A percentile compares a stretch with the other conserved stretches of the same genome.
phyloP scores from a whole-genome alignment of 148 eudicot genomes.

The Oxyria digyna region DNA sequence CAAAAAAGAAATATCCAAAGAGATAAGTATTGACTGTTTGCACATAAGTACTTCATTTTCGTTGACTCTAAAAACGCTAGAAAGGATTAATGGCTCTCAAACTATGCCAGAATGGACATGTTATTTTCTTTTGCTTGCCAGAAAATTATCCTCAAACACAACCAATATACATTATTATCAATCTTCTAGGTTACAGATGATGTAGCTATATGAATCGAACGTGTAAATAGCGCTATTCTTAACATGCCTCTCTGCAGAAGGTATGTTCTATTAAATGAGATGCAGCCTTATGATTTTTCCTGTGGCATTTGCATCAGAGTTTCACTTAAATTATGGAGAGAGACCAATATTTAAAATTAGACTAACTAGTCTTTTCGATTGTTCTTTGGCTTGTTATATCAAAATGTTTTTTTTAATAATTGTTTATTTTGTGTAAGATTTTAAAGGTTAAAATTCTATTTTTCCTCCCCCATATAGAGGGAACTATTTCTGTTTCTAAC shows the following conservation, averaged over 20 bases:
- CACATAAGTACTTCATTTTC: background rate
- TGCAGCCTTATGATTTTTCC: background rate
- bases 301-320: background rate
- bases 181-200: background rate
- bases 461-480: background rate
- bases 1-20: background rate
- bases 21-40: background rate
- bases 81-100: background rate
- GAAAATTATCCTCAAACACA: background rate
- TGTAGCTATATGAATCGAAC: background rate
- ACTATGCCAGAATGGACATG: background rate
- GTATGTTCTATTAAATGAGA: background rate
- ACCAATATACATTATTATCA: background rate
- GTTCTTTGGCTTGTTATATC: background rate
- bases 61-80: background rate
- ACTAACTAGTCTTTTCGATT: background rate
- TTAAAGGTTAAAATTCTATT: no score
- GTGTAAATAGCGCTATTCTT: background rate
- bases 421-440: no score
- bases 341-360: background rate
- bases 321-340: background rate
- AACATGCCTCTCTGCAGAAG: background rate
- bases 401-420: no score
- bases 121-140: background rate
- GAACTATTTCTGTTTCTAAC: background rate